Percentiles rank a stretch among this genome's conserved stretches.
Evolutionary conservation across 371 early-diverging fungal species (phyloP).

Genomic region (Capillidium rhysosporum): DNA sequence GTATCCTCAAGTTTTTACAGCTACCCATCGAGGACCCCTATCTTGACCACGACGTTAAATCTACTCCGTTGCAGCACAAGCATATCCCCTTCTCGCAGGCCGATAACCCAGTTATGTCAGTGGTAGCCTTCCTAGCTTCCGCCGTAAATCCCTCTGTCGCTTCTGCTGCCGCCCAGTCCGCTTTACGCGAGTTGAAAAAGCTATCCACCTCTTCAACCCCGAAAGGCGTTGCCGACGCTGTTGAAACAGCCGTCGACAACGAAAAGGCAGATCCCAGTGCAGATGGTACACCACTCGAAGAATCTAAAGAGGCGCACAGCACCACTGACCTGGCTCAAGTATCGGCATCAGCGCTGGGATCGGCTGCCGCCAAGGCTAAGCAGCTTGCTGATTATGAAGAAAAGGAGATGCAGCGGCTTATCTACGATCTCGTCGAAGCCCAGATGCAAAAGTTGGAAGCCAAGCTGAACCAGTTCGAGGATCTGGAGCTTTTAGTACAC

Average conservation of each 20-base stretch:
- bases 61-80: conserved; percentile 37
- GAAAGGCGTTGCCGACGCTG: conserved; percentile 3
- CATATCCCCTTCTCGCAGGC: conserved; percentile 64
- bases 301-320: conserved; percentile 13
- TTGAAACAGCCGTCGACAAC: background rate
- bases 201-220: conserved; percentile 5
- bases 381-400: conserved; percentile 49
- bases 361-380: conserved; percentile 46
- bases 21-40: conserved; percentile 91
- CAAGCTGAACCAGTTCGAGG: conserved; percentile 81
- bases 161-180: conserved; percentile 63
- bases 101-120: conserved; percentile 91
- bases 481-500: conserved; percentile 70
- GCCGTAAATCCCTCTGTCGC: conserved; percentile 85
- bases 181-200: conserved; percentile 24
- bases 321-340: conserved; percentile 32
- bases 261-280: conserved; percentile 2
- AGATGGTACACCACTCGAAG: conserved; percentile 5
- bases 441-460: conserved; percentile 73
- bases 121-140: conserved; percentile 85
- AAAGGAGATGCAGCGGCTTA: conserved; percentile 53
- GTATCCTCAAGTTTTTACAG: conserved; percentile 85
- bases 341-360: conserved; percentile 38
- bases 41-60: conserved; percentile 14
- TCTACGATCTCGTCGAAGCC: conserved; percentile 57